Conservation (phyloP, 2,329 filamentous ascomycete species). For the Coniochaeta sp. region DNA sequence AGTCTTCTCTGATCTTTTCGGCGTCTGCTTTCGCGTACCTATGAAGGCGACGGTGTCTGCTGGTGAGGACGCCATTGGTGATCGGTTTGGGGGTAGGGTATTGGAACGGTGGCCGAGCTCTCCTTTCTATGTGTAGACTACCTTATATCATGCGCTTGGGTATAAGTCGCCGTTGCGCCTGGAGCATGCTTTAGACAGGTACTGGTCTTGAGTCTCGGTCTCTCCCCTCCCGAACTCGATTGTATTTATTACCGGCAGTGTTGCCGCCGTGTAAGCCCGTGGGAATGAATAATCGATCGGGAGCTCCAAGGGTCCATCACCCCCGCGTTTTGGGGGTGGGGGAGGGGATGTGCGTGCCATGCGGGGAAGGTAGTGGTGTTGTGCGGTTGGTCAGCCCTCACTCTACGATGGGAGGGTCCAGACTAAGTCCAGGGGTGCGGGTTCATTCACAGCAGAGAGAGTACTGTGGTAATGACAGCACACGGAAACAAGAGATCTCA, state of each 20-base stretch:
- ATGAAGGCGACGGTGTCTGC: conserved; percentile 22
- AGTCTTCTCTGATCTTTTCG: conserved; percentile 4
- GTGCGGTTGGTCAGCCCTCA: too few species aligned
- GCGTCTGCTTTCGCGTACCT: conserved; percentile 9
- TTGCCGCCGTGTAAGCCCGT: too few species aligned
- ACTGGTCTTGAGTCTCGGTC: too few species aligned
- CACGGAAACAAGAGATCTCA: too few species aligned
- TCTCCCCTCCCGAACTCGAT: too few species aligned
- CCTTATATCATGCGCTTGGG: not conserved
- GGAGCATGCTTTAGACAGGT: too few species aligned
- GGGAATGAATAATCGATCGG: too few species aligned
- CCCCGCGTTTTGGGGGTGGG: not conserved
- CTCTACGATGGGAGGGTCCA: too few species aligned
- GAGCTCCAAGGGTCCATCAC: not conserved
- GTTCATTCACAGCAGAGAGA: too few species aligned
- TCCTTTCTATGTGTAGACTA: not conserved
- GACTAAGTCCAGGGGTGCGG: too few species aligned
- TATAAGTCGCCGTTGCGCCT: not conserved
- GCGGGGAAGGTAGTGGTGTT: not conserved
- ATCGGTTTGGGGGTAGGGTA: not conserved
- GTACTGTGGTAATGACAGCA: too few species aligned
- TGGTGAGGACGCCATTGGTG: conserved; percentile 11
- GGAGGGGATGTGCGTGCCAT: not conserved
- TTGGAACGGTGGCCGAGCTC: not conserved
- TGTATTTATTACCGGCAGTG: too few species aligned